A percentile compares a stretch with the other conserved stretches of the same genome.
phyloP scores from a whole-genome alignment of 805 yeast species.

The Saccharomyces eubayanus region DNA sequence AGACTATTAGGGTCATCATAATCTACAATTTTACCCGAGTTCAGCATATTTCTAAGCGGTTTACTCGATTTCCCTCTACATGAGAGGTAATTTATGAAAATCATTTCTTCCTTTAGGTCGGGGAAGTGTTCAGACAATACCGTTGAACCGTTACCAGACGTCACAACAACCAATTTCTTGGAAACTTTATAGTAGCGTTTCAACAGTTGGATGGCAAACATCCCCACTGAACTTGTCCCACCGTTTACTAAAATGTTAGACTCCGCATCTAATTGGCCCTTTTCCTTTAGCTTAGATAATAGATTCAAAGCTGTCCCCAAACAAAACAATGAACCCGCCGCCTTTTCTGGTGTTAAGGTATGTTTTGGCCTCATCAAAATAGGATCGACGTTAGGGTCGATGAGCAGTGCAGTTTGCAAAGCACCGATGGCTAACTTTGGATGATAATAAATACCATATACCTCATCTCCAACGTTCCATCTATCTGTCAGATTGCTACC shows the following conservation, averaged over 20 bases:
- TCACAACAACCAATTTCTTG: conserved; percentile 45
- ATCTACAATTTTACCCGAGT: conserved; percentile 31
- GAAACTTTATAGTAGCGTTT: conserved; percentile 42
- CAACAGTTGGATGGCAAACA: conserved; percentile 50
- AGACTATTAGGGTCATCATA: conserved; percentile 25
- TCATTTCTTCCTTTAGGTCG: conserved; percentile 33
- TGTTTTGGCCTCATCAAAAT: conserved; percentile 40
- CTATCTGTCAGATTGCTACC: conserved; percentile 37
- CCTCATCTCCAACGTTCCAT: conserved; percentile 52
- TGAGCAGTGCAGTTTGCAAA: conserved; percentile 45
- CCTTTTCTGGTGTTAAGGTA: conserved; percentile 39
- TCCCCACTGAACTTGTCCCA: conserved; percentile 70
- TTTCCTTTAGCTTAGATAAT: conserved; percentile 27
- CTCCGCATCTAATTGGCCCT: conserved; percentile 29
- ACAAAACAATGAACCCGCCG: conserved; percentile 57
- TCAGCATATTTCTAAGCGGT: conserved; percentile 26
- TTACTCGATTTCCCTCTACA: conserved; percentile 28
- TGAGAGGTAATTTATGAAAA: conserved; percentile 29
- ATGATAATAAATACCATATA: conserved; percentile 54
- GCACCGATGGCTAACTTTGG: conserved; percentile 46
- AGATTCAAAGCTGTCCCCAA: conserved; percentile 54
- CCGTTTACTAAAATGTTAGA: conserved; percentile 61
- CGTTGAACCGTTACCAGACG: conserved; percentile 46
- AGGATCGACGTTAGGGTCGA: conserved; percentile 46
- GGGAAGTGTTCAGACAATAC: conserved; percentile 36